Base-by-base conservation (phyloP, 257 asterid species). In the Petunia secreta region DNA sequence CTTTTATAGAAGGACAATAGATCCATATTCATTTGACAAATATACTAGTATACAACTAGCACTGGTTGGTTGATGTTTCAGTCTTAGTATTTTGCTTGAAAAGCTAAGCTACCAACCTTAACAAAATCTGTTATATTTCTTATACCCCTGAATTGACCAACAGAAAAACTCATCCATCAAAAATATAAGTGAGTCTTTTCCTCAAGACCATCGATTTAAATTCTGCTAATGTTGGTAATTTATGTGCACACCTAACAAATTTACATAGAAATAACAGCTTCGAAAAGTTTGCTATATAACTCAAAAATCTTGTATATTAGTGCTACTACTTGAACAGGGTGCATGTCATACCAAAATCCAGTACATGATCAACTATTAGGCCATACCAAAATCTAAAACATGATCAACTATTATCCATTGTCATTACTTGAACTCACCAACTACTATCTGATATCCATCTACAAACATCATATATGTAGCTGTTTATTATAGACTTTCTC, bases 1-100 rank as follows among this genome's bases (percentile, higher is more conserved):
- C 25, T 46, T 69, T 69, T 69, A 8, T 59, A 16, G 53, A 69
- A 69, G 5, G 43, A 46, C n/a, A 46, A 71, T 16, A 43, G 54
- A 68, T 34, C 8, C 44, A 71, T 50, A 34, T 15, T 71, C 77
- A 50, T 71, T 48, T 71, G 62, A 48, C 10, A 50, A 71, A 50
- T 11, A 71, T 39, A 39, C 69, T 38, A 11, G 40, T 25, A 60
- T 71, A 71, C 60, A 25, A 71, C 60, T 34, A 34, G 13, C 77
- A 71, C 62, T 11, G 40, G 44, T 9, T 48, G 25, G 62, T 34
- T 25, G 41, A 50, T 71, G 7, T 34, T 25, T 25, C 59, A 48
- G 77, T 48, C 77, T 16, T 34, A 71, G 50, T 71, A 5, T 2
- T 46, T 34, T 5, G 11, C 54, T 71, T 5, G 60, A 34, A 34